Base-by-base conservation (phyloP, 2,329 filamentous ascomycete species). In the Talaromyces sp. region DNA sequence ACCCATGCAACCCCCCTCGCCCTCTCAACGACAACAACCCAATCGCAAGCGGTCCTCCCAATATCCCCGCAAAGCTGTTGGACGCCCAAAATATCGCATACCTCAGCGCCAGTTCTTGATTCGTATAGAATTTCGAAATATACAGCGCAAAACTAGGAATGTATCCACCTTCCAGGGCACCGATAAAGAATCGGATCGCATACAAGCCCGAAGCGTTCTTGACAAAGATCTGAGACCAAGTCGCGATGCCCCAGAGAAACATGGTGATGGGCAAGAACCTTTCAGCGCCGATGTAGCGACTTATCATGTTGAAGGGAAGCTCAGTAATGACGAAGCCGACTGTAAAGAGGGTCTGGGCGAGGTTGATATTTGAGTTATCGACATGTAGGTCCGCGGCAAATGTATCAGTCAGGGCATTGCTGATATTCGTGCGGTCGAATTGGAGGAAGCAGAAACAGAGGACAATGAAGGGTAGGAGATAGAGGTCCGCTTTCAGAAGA, bases 121-220 rank as follows among this genome's bases (percentile, higher is more conserved):
- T 67, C 9, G 65, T 72, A 63, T 71, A 72, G 57, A 66, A 71
- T 5, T 67, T 66, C 2, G 68, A 67, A 28, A 71, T 67, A 44
- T 70, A 71, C 5, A 71, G 60, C 9, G 60, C 65, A 33, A 72
- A 72, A 52, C 72, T 79, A 70, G 80, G 80, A 25, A 82, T 82
- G 61, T 81, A 82, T 1, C 80, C 80, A 18, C 80, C 80, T 74
- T 81, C 80, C 7, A 80, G 66, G 3, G 81, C 71, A 1, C 80
- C 81, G 1, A 82, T 67, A 1, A 82, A 66, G 3, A 63, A 63
- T 5, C 61, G 61, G 31, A 48, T 28, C 6, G 75, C 75, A 58
- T 74, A 79, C 54, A 78, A 80, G 11, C 71, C 73, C 1, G 74
- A 67, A 14, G 69, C 62, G 46, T 65, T 66, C 59, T 63, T 65